Base-by-base conservation (phyloP, 176 grass and related monocot species). In the Typha latifolia region DNA sequence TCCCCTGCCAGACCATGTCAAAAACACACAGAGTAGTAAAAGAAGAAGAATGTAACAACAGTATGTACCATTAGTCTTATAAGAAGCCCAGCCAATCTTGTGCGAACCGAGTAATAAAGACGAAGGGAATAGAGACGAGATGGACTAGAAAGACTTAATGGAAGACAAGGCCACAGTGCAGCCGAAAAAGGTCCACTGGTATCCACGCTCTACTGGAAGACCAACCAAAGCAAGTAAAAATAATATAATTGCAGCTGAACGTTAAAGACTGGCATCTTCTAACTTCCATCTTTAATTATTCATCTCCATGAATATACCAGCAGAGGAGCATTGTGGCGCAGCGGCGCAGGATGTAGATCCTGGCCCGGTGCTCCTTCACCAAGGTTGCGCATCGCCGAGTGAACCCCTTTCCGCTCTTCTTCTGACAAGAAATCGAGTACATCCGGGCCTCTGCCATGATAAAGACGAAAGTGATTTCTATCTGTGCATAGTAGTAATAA, bases 311-410 rank as follows among this genome's bases (percentile, higher is more conserved):
- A 64, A 78, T 78, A 43, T 78, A 78, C 67, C 22, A 78, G 76
- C 76, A 78, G 26, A 78, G 67, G 67, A 78, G 76, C 37, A 78
- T 78, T n/a, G 76, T 70, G 15, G 66, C 76, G 23, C 76, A 71
- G 10, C 76, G 76, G 55, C 76, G 76, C 62, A 78, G 76, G 37
- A 78, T 78, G 56, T 78, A 78, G 15, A 78, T 62, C 76, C 76
- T 70, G 12, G 76, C 76, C 9, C 76, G 76, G 20, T 78, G 76
- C 63, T 78, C 66, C 66, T 70, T 69, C 12, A 78, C 57, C 52
- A 78, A 59, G 20, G 52, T 51, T 10, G 57, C 55, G 11, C 76
- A 78, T 43, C 76, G 76, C 47, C 76, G 48, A 68, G 85, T 77
- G 61, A 71, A 88, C 23, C 66, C 70, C 4, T 63, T 77, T 4